Evolutionary conservation across 2,329 filamentous ascomycete species (phyloP).

Genomic region (Clarireedia monteithiana): DNA sequence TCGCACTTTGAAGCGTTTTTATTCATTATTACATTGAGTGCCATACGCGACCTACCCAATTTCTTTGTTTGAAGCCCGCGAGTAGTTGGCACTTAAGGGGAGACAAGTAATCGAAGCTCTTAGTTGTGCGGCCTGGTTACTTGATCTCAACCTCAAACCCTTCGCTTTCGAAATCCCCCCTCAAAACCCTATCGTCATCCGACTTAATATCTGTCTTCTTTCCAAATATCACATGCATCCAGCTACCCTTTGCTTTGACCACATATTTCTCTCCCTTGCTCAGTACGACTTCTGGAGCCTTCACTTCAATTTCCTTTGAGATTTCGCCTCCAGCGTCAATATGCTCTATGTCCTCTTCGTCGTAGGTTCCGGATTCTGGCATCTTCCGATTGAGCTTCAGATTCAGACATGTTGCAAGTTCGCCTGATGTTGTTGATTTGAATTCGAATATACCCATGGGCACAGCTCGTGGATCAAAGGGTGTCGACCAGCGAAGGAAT

Average conservation of each 20-base stretch:
- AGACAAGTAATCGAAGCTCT: no score
- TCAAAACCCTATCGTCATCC: background rate
- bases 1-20: no score
- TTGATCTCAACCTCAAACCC: background rate
- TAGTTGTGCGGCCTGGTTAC: no score
- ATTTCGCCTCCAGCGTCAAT: conserved; percentile 24
- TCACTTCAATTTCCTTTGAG: conserved; percentile 19
- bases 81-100: no score
- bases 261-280: conserved; percentile 28
- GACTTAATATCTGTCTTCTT: background rate
- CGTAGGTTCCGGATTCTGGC: conserved; percentile 22
- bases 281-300: conserved; percentile 25
- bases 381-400: conserved; percentile 26
- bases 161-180: conserved; percentile 6
- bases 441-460: conserved; percentile 29
- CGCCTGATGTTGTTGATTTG: conserved; percentile 12
- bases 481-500: conserved; percentile 32
- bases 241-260: conserved; percentile 29
- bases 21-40: no score
- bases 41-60: no score
- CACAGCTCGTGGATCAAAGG: conserved; percentile 30
- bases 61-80: no score
- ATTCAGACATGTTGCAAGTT: conserved; percentile 13
- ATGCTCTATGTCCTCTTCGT: conserved; percentile 25
- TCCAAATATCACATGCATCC: conserved; percentile 23